Conservation (phyloP, 2,329 filamentous ascomycete genomes). For the Catunica adiposa region DNA sequence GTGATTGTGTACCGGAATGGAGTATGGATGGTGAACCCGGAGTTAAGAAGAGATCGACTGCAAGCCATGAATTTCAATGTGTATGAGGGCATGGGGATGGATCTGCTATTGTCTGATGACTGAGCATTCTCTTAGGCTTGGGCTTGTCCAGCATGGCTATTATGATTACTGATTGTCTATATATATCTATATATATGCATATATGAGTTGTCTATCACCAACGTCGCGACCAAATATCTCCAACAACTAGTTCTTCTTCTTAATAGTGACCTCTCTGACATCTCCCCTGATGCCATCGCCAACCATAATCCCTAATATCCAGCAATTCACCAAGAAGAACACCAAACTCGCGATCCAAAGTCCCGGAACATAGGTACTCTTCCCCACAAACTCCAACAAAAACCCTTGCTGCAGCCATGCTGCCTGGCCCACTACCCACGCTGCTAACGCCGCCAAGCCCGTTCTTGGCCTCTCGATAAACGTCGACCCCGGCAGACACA, state of each 20-base stretch:
- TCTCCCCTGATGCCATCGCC: conserved; percentile 32
- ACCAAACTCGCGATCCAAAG: conserved; percentile 57
- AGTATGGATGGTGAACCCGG: background rate
- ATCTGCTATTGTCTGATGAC: too few relatives aligned
- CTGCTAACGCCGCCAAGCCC: conserved; percentile 45
- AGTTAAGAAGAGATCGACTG: background rate
- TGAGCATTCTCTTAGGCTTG: too few relatives aligned
- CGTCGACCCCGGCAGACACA: conserved; percentile 71
- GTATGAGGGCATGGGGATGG: background rate
- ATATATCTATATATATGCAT: conserved; percentile 3
- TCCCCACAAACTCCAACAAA: conserved; percentile 61
- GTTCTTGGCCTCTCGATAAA: conserved; percentile 43
- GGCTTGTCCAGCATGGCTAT: too few relatives aligned
- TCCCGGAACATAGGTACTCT: conserved; percentile 70
- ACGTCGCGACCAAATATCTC: background rate
- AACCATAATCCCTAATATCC: conserved; percentile 71
- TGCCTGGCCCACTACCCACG: conserved; percentile 66
- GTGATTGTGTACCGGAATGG: background rate
- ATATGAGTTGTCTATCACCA: too few relatives aligned
- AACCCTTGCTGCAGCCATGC: conserved; percentile 63
- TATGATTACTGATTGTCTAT: background rate
- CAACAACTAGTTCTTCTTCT: background rate
- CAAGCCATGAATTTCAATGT: background rate
- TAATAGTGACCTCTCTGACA: background rate
- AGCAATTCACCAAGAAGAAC: conserved; percentile 78